Percentiles rank a stretch among this genome's conserved stretches.
Conservation (phyloP, 176 grass and related monocot genomes). For the Carex parvula region DNA sequence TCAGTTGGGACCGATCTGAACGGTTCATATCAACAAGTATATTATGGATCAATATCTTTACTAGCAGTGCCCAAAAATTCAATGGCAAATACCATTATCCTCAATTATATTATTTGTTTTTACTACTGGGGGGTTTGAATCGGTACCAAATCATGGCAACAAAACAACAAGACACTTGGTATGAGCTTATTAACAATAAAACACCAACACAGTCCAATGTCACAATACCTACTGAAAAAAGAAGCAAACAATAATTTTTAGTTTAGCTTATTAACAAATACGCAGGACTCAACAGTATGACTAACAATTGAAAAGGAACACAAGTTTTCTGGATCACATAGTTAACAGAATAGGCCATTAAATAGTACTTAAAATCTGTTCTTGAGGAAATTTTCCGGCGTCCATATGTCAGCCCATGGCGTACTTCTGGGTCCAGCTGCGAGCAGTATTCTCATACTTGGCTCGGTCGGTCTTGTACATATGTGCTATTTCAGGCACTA, state of each 20-base stretch:
- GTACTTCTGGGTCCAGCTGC: constrained; percentile 42
- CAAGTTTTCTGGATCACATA: not conserved
- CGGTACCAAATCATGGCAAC: not conserved
- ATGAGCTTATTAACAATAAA: constrained; percentile 6
- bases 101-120: not conserved
- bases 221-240: constrained; percentile 7
- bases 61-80: not conserved
- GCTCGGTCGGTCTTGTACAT: constrained; percentile 36
- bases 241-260: not conserved
- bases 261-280: constrained; percentile 22
- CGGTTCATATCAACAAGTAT: too few species aligned
- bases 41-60: not conserved
- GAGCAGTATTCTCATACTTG: constrained; percentile 35
- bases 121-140: not conserved
- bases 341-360: constrained; percentile 4
- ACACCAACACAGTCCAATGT: not conserved
- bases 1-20: too few species aligned
- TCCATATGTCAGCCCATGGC: constrained; percentile 30
- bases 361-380: not conserved
- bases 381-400: not conserved
- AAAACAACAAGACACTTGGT: not conserved
- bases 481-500: constrained; percentile 39
- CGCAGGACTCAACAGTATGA: not conserved
- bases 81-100: not conserved
- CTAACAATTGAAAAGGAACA: constrained; percentile 9